Evolutionary conservation across 2,329 filamentous ascomycete species (phyloP), one percentile per base, ranked within the genome.

Genomic region (Macrophomina phaseolina): DNA sequence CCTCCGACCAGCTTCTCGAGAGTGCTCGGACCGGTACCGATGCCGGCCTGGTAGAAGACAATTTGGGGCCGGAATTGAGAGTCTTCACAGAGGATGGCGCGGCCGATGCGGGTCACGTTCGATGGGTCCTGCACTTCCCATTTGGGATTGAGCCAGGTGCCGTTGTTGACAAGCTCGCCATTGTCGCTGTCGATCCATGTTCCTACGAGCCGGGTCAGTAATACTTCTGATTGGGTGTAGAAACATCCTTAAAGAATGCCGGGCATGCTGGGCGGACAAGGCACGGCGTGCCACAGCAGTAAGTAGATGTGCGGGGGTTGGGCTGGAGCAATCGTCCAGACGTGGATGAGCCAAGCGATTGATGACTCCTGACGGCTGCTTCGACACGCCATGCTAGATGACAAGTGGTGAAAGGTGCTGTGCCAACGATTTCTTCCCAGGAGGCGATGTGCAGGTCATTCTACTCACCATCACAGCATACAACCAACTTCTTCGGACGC

Each of bases 11-110:
- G 56, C 28, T 68, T 64, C 36, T 73, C 70, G 16, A 62, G 4
- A 16, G 64, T 28, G 16, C 56, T 64, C 34, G 61, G 68, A n/a
- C 65, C 71, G 0, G 75, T 79, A 8, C 79, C 79, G 12, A 81
- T 76, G 7, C 79, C 79, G 12, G 78, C 76, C 58, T 80, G 78
- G 67, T 81, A 81, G 67, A 78, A 80, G 30, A 79, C 74, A 30
- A 81, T 76, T 65, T 81, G 79, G 0, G 76, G 75, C n/a, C 72
- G 63, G 8, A 69, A 36, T 1, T 76, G 65, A 42, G 70, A 67
- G 42, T 76, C 76, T 7, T 73, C 73, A 56, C 73, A 71, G 23
- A 73, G 73, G 28, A 81, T 70, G 6, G 77, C 77, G 61, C 78
- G 75, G 2, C 72, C 71, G 34, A 81, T 73, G 1, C 78, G 74